Evolutionary conservation across 257 asterid species (phyloP).

Genomic region (Solanum dulcamara): DNA sequence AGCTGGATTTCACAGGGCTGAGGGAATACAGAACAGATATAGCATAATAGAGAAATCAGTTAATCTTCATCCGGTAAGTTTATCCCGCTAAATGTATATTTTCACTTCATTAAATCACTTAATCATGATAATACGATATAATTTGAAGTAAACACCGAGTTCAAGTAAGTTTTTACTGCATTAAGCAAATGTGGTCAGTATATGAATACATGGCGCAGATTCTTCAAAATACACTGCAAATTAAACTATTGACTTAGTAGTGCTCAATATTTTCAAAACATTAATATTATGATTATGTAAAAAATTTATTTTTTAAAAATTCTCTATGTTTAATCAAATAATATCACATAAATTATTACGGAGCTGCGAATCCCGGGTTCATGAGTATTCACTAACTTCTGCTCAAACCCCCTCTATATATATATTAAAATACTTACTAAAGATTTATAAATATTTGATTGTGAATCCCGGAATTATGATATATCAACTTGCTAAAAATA

Average conservation of each 20-base stretch:
- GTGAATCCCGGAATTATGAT: too few species aligned
- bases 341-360: neutral
- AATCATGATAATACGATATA: neutral
- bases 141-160: neutral
- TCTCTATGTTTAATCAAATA: neutral
- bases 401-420: neutral
- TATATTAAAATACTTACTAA: neutral
- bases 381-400: neutral
- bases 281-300: neutral
- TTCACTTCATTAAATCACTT: neutral
- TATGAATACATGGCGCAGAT: rapidly evolving
- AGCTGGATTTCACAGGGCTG: neutral
- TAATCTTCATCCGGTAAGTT: slow-evolving; percentile 26
- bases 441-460: neutral
- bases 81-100: neutral
- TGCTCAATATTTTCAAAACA: neutral
- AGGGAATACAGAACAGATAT: slow-evolving; percentile 8
- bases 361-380: neutral
- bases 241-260: neutral
- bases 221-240: neutral
- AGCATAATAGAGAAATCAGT: neutral
- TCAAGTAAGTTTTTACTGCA: neutral
- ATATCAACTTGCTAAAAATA: neutral
- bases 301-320: neutral
- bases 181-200: neutral